These are phyloP conservation scores for Ilyonectria sp. DNA, from an alignment of 2,329 filamentous ascomycete genomes.

Conservation along the genomic window DNA sequence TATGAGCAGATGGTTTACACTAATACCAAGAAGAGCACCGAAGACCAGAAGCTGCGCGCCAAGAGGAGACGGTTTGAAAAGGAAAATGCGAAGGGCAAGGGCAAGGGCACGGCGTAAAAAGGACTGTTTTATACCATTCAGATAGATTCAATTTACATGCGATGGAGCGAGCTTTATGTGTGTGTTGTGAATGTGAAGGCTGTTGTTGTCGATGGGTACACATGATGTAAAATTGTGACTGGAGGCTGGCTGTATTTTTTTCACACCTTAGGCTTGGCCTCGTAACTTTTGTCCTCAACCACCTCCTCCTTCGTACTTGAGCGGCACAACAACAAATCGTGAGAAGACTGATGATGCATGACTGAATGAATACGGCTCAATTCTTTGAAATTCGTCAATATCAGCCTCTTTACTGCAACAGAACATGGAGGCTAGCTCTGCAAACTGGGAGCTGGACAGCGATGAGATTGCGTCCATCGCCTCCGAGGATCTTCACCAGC, in stretches of 20 bases:
- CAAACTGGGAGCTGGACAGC: constrained; percentile 61
- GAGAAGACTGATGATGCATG: too few species aligned
- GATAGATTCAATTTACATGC: constrained; percentile 48
- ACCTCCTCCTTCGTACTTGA: not conserved
- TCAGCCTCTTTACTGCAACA: not conserved
- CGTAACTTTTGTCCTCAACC: constrained; percentile 39
- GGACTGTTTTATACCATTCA: constrained; percentile 49
- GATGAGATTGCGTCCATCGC: constrained; percentile 63
- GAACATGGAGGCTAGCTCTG: constrained; percentile 43
- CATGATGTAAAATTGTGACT: constrained; percentile 2
- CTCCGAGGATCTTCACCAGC: constrained; percentile 62
- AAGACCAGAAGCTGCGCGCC: constrained; percentile 86
- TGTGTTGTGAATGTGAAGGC: not conserved
- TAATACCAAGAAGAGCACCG: constrained; percentile 92
- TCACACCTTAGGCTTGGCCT: constrained; percentile 1
- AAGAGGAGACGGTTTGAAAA: constrained; percentile 95
- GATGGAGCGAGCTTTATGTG: constrained; percentile 36
- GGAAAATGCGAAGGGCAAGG: constrained; percentile 60
- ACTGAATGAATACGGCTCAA: not conserved
- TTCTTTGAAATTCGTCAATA: not conserved
- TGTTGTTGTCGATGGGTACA: not conserved
- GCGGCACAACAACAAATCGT: too few species aligned
- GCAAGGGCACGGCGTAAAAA: constrained; percentile 52
- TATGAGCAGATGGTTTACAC: constrained; percentile 98
- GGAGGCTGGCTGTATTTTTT: constrained; percentile 7